Conservation (phyloP, 306 rosid species). For the Quercus cerris region DNA sequence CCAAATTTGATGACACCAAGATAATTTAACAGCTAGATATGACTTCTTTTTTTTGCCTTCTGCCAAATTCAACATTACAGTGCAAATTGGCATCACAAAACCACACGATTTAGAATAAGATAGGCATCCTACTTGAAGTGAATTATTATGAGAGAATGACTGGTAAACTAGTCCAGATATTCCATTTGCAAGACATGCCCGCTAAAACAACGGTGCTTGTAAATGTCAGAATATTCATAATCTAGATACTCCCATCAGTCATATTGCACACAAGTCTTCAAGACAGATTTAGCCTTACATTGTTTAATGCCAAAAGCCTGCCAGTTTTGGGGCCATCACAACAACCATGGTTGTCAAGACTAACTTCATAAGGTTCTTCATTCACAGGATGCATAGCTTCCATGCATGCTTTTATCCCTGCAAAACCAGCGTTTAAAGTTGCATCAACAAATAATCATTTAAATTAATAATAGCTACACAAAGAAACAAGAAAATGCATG, state of each 20-base stretch:
- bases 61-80: neutral
- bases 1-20: neutral
- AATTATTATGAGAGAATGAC: neutral
- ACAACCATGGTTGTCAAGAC: slow-evolving; percentile 81
- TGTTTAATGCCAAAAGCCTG: slow-evolving; percentile 55
- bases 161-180: slow-evolving; percentile 2
- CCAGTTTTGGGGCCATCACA: slow-evolving; percentile 79
- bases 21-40: neutral
- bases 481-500: neutral
- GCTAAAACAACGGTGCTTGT: neutral
- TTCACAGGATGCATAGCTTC: slow-evolving; percentile 47
- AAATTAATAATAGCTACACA: neutral
- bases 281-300: slow-evolving; percentile 40
- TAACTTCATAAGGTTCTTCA: slow-evolving; percentile 75
- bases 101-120: neutral
- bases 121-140: neutral
- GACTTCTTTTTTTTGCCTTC: neutral
- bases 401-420: slow-evolving; percentile 83
- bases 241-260: neutral
- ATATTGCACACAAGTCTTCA: slow-evolving; percentile 18
- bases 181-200: slow-evolving; percentile 1
- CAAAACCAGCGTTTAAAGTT: slow-evolving; percentile 26
- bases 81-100: neutral
- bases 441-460: neutral
- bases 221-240: slow-evolving; percentile 7